Evolutionary conservation across 441 rosid species (phyloP), one percentile per base, ranked within the genome.

Genomic region (Croton laevigatus): DNA sequence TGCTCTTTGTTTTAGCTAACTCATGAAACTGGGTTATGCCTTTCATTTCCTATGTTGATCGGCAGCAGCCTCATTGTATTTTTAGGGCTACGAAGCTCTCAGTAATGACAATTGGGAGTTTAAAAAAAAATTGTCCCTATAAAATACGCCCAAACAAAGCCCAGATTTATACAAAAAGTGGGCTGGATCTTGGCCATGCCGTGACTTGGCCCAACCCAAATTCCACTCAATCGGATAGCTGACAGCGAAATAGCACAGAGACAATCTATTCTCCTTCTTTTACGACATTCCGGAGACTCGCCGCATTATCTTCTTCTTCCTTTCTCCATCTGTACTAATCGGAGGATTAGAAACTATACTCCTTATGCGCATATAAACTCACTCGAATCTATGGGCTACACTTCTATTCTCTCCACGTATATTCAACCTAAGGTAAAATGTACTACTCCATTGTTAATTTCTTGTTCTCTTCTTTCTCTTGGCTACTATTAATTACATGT

Each of bases 321-420:
- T 13, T 55, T 12, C 53, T 13, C 49, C 5, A 45, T 16, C 27
- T 48, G 13, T 19, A 14, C 19, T 3, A 42, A 17, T 54, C 70
- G 66, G 68, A 66, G 23, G 44, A 72, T 49, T 64, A 69, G 27
- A 11, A 8, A 52, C 48, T 38, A 19, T 6, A 32, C 36, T 3
- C 38, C 59, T 54, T 73, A 83, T 79, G 85, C 72, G 64, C 75
- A 40, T 68, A 66, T 74, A 63, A 75, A 27, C 44, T 40, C 61
- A 22, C 58, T 20, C 60, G 13, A n/a, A n/a, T 59, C 71, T 45
- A 86, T 86, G 89, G 85, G 69, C 73, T 81, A 80, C 68, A 22
- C 81, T 73, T 78, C 83, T 34, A 75, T 85, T 34, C 65, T 76
- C 36, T 75, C 86, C 36, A 75, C 78, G 53, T 72, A 40, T 77